Conservation (phyloP, 805 yeast genomes). For the Saccharomycopsis fibuligera region DNA sequence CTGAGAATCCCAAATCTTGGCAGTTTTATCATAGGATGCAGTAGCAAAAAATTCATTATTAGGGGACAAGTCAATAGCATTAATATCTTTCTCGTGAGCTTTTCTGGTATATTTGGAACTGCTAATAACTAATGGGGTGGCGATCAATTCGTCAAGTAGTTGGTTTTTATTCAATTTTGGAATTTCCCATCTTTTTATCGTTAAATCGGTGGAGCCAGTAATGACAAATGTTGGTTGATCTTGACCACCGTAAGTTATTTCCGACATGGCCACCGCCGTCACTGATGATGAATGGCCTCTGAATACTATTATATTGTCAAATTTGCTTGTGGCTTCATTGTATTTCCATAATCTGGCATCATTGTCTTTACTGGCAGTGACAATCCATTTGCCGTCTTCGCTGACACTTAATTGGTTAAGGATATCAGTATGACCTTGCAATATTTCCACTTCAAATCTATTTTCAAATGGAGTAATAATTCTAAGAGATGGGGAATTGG, state of each 20-base stretch:
- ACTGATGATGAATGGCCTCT: slow-evolving; percentile 86
- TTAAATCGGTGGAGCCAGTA: slow-evolving; percentile 81
- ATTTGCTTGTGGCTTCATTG: slow-evolving; percentile 37
- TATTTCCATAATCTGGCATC: slow-evolving; percentile 80
- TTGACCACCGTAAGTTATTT: slow-evolving; percentile 32
- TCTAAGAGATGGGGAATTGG: slow-evolving; percentile 86
- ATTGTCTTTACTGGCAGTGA: slow-evolving; percentile 86
- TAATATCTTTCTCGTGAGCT: slow-evolving; percentile 96
- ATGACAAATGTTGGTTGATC: slow-evolving; percentile 59
- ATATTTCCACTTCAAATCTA: slow-evolving; percentile 55
- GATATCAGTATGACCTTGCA: slow-evolving; percentile 81
- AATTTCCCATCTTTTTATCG: slow-evolving; percentile 79
- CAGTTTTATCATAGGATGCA: slow-evolving; percentile 89
- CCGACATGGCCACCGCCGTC: slow-evolving; percentile 73
- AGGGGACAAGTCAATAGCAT: slow-evolving; percentile 83
- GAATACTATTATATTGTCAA: slow-evolving; percentile 31
- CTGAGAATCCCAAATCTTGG: slow-evolving; percentile 80
- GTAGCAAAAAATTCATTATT: slow-evolving; percentile 85
- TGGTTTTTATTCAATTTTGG: slow-evolving; percentile 37
- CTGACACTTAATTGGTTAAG: slow-evolving; percentile 76
- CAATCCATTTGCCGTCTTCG: slow-evolving; percentile 80
- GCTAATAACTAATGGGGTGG: slow-evolving; percentile 22
- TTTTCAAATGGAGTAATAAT: slow-evolving; percentile 54
- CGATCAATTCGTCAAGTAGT: neutral
- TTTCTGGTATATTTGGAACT: slow-evolving; percentile 73